These are phyloP conservation scores for Pyrus hybrid DNA, from an alignment of 331 rosid genomes.

Conservation along the genomic window DNA sequence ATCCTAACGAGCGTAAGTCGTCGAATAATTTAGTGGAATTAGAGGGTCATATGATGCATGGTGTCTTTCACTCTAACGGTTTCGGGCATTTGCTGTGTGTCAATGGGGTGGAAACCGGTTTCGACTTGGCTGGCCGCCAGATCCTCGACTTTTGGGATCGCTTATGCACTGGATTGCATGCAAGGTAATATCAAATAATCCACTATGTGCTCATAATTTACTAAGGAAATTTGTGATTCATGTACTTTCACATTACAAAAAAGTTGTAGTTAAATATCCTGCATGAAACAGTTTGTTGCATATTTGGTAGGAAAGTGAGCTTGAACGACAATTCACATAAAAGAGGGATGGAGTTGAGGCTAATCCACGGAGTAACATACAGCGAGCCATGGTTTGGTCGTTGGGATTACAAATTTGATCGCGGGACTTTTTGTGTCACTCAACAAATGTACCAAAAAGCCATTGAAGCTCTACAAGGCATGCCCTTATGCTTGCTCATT, in stretches of 20 bases:
- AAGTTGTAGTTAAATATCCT: not conserved
- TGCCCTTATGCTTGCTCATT: conserved; percentile 47
- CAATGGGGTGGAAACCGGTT: conserved; percentile 76
- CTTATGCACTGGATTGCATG: conserved; percentile 60
- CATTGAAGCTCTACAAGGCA: conserved; percentile 56
- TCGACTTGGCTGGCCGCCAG: conserved; percentile 55
- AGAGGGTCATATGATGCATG: conserved; percentile 78
- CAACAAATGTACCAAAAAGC: conserved; percentile 67
- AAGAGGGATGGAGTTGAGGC: conserved; percentile 74
- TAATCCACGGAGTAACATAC: conserved; percentile 60
- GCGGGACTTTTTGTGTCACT: conserved; percentile 61
- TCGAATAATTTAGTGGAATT: conserved; percentile 41
- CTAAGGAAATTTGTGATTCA: not conserved
- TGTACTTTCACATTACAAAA: not conserved
- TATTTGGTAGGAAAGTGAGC: conserved; percentile 65
- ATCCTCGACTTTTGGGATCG: conserved; percentile 84
- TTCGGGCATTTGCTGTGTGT: conserved; percentile 78
- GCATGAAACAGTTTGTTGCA: not conserved
- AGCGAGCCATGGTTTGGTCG: conserved; percentile 70
- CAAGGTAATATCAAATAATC: conserved; percentile 29
- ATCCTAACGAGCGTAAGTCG: conserved; percentile 24
- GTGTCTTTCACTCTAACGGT: conserved; percentile 89
- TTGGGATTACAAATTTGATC: conserved; percentile 74
- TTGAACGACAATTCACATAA: conserved; percentile 57
- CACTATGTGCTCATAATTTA: not conserved